Evolutionary conservation across 2,329 filamentous ascomycete species (phyloP).

Genomic region (Sclerotinia borealis): DNA sequence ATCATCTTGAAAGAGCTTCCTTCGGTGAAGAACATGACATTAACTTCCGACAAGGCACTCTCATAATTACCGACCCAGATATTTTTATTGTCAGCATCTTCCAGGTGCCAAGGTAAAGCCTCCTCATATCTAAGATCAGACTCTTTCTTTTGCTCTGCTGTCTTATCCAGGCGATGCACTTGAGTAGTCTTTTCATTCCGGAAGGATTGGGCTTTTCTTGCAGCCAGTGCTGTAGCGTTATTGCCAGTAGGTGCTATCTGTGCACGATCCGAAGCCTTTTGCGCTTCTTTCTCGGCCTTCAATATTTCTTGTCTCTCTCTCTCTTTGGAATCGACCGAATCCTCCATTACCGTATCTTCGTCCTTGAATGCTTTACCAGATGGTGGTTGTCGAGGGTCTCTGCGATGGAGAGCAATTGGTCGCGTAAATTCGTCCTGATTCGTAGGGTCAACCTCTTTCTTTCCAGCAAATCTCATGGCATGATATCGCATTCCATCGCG

Average conservation of each 20-base stretch:
- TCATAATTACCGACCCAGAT: slow-evolving; percentile 92
- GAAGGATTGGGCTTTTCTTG: slow-evolving; percentile 50
- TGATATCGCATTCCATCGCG: slow-evolving; percentile 79
- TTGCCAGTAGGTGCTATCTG: slow-evolving; percentile 83
- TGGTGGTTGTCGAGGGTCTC: slow-evolving; percentile 69
- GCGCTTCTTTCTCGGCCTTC: slow-evolving; percentile 75
- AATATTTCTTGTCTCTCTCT: slow-evolving; percentile 60
- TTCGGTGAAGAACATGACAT: slow-evolving; percentile 71
- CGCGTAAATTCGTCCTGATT: slow-evolving; percentile 75
- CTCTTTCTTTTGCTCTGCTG: slow-evolving; percentile 63
- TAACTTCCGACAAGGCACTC: slow-evolving; percentile 77
- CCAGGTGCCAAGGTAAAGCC: slow-evolving; percentile 90
- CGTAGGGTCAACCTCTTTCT: slow-evolving; percentile 61
- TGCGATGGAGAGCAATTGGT: slow-evolving; percentile 81
- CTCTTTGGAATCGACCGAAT: slow-evolving; percentile 49
- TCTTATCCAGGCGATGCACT: slow-evolving; percentile 72
- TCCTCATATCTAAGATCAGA: slow-evolving; percentile 81
- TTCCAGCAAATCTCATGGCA: slow-evolving; percentile 65
- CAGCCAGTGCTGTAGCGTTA: slow-evolving; percentile 35
- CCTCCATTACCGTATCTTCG: slow-evolving; percentile 40
- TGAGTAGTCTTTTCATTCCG: slow-evolving; percentile 82
- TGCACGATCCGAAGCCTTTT: slow-evolving; percentile 79
- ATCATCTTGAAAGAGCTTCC: slow-evolving; percentile 72
- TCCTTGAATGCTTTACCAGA: slow-evolving; percentile 59
- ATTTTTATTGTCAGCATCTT: slow-evolving; percentile 93